Base-by-base conservation (phyloP, 306 rosid species). In the Boehmeria nivea region DNA sequence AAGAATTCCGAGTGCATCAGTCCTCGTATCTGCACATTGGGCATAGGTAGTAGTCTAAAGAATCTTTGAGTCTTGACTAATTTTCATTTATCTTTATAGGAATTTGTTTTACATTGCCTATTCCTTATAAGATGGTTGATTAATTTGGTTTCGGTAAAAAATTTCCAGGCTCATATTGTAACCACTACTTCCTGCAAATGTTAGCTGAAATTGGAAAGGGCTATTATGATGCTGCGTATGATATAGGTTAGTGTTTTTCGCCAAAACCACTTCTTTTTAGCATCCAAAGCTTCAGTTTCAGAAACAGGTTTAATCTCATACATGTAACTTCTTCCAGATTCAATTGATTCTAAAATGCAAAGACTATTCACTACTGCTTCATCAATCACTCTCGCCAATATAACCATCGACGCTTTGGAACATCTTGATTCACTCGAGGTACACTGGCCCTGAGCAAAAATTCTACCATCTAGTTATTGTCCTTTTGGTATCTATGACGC, bases 141-240 rank as follows among this genome's bases (percentile, higher is more conserved):
- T 72, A 53, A 72, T 24, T 42, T 11, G 8, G 12, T 40, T 63
- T 65, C 19, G 55, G 61, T 43, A 51, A 60, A 2, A 27, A 69
- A 31, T 46, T 69, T 15, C 49, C 83, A 91, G 98, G 98, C 66
- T 68, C 83, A 58, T 73, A 72, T 71, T 91, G 98, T 65, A 87
- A 91, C 64, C 95, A 82, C 65, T 84, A 82, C 82, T 91, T 91
- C 82, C 82, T 91, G 74, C 95, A 82, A 84, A 80, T 76, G 84
- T 78, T 91, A 53, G 88, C 98, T 14, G 80, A 87, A 61, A 71
- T 87, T 43, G 93, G 93, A 55, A 78, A 73, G 76, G 95, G 98
- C 11, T 75, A 73, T 57, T 64, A 63, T 75, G 95, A 82, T 65
- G 86, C 84, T 11, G 82, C 81, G 50, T 71, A 64, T 75, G 89